Base-by-base conservation (phyloP, 2,329 filamentous ascomycete species). In the Dactylellina leptospora region DNA sequence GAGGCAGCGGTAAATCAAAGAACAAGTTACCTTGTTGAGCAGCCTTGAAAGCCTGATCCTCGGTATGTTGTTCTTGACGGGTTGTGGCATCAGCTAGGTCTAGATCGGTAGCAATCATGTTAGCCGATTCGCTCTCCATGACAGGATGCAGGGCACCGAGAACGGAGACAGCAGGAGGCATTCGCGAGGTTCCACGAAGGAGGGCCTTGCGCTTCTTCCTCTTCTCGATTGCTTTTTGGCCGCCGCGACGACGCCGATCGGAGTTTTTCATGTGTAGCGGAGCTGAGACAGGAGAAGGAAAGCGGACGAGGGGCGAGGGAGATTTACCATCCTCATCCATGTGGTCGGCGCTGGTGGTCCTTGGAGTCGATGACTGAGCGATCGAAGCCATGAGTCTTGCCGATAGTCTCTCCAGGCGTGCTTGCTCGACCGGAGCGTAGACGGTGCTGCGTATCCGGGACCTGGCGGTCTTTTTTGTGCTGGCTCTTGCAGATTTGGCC, bases 31-130 rank as follows among this genome's bases (percentile, higher is more conserved):
- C 69, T 73, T 73, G 60, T 54, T 64, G 68, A 64, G 68, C 68
- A 72, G 68, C 47, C 59, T 72, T 72, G 47, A 72, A 64, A 72
- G 68, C 59, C 68, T 72, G 68, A 44, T 72, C 68, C 42, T 64
- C 68, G 68, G 68, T 72, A 72, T 72, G 68, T 72, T 72, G 68
- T 72, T 72, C 68, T 72, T 72, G 59, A 72, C 68, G 59, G 59
- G 16, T 59, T 50, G 56, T 63, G 51, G 68, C 59, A 53, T 72
- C 66, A 51, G 30, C 68, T 72, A 72, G 54, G 53, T 53, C 68
- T 72, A 72, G 23, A 64, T 64, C 51, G 68, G 68, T 47, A 72
- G 68, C 68, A 64, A 72, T 42, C 33, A 58, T 40, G 68, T 72
- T 72, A 72, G 68, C 68, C 68, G 68, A 72, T 47, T 63, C 40